These are phyloP conservation scores for Anthracocystis walkeri DNA, from an alignment of 1,284 basidiomycete genomes.

Conservation along the genomic window DNA sequence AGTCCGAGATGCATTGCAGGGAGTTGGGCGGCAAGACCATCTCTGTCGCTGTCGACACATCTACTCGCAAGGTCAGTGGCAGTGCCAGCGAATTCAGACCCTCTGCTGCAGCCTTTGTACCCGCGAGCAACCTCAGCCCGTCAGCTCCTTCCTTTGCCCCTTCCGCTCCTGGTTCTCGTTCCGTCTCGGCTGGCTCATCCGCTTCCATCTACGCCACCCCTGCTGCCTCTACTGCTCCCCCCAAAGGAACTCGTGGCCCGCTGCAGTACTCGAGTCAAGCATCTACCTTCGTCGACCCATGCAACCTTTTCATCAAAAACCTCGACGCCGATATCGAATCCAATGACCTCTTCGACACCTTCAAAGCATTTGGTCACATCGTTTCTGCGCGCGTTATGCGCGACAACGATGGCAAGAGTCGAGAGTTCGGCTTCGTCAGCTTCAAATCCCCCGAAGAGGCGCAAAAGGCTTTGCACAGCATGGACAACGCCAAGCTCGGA, in stretches of 20 bases:
- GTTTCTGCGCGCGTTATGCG: conserved; percentile 90
- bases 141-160: conserved; percentile 55
- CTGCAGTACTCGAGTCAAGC: conserved; percentile 58
- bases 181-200: conserved; percentile 45
- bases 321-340: conserved; percentile 52
- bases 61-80: conserved; percentile 34
- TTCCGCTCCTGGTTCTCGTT: conserved; percentile 25
- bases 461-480: conserved; percentile 77
- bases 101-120: conserved; percentile 54
- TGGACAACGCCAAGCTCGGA: conserved; percentile 71
- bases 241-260: conserved; percentile 25
- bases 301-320: conserved; percentile 67
- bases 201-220: conserved; percentile 53
- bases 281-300: conserved; percentile 61
- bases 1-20: conserved; percentile 61
- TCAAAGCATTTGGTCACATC: conserved; percentile 63
- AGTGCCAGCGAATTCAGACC: conserved; percentile 51
- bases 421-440: conserved; percentile 95
- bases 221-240: not conserved
- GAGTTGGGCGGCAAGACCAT: conserved; percentile 60
- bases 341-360: conserved; percentile 53
- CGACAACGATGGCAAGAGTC: conserved; percentile 83
- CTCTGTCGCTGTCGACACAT: conserved; percentile 54
- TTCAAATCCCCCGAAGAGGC: conserved; percentile 74
- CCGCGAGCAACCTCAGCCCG: conserved; percentile 44